Percentiles rank a stretch among this genome's conserved stretches.
Evolutionary conservation across 2,329 filamentous ascomycete genomes (phyloP).

Genomic region (Pochonia chlamydosporia): DNA sequence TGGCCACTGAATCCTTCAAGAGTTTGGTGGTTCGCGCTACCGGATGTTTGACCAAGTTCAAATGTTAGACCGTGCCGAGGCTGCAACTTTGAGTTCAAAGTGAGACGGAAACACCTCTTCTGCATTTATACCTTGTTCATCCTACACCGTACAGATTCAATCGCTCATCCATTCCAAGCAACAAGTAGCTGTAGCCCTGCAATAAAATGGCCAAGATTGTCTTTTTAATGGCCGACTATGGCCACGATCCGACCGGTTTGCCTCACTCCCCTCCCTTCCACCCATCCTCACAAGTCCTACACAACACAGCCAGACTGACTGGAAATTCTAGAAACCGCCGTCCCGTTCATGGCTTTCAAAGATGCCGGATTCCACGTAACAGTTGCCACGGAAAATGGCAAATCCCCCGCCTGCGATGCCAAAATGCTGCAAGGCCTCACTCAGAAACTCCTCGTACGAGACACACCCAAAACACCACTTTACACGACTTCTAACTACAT

Average conservation of each 20-base stretch:
- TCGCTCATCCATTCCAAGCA: no score
- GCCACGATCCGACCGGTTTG: constrained; percentile 48
- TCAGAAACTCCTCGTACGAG: constrained; percentile 40
- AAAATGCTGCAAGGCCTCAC: constrained; percentile 44
- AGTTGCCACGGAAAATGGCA: constrained; percentile 46
- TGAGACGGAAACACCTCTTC: no score
- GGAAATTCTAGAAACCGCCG: constrained; percentile 36
- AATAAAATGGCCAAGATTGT: constrained; percentile 30
- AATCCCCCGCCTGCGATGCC: constrained; percentile 40
- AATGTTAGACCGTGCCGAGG: no score
- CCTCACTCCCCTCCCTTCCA: no score
- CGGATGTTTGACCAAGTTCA: no score
- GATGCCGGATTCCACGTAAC: constrained; percentile 39
- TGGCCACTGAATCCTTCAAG: no score
- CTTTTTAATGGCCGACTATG: constrained; percentile 49
- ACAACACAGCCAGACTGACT: neutral
- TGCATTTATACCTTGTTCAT: no score
- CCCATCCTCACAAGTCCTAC: neutral
- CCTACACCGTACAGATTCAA: no score
- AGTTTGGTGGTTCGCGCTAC: no score
- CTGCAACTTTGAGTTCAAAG: no score
- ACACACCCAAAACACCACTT: neutral
- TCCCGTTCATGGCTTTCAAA: constrained; percentile 43
- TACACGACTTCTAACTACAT: neutral
- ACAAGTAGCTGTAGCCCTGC: no score